Percentiles rank a stretch among this genome's conserved stretches.
These are phyloP conservation scores for Leishmania major DNA, from an alignment of 208 protist species.

Conservation along the genomic window DNA sequence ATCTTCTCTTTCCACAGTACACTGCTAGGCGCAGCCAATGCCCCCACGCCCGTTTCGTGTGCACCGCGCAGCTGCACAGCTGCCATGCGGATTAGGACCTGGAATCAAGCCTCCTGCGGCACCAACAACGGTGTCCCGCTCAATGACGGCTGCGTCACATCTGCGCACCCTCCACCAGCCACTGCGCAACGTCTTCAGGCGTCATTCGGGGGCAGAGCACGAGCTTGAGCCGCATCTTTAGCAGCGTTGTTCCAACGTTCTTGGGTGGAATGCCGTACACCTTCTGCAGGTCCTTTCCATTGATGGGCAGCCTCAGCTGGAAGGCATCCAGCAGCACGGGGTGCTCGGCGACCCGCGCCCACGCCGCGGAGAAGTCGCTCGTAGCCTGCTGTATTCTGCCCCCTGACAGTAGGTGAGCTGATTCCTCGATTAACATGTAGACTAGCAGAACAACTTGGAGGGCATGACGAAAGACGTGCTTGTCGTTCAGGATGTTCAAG, in stretches of 20 bases:
- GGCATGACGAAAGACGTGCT: conserved; percentile 38
- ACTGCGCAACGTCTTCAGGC: conserved; percentile 17
- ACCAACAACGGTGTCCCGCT: background rate
- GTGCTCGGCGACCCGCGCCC: conserved; percentile 39
- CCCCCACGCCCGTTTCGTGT: background rate
- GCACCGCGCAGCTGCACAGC: background rate
- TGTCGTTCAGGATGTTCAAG: conserved; percentile 58
- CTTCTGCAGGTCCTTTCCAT: conserved; percentile 65
- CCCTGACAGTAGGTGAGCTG: background rate
- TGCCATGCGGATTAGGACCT: background rate
- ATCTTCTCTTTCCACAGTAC: background rate
- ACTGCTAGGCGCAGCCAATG: background rate
- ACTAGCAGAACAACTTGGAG: conserved; percentile 65
- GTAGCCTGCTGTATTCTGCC: background rate
- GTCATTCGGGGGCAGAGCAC: conserved; percentile 53
- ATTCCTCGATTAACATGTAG: conserved; percentile 53
- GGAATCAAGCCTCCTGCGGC: background rate
- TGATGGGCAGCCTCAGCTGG: conserved; percentile 54
- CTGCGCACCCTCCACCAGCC: conserved; percentile 22
- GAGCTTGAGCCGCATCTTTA: conserved; percentile 53
- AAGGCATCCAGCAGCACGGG: conserved; percentile 52
- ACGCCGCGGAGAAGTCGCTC: conserved; percentile 25
- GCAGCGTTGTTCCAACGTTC: conserved; percentile 52
- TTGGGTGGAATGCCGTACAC: conserved; percentile 43
- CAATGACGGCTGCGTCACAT: background rate